A percentile compares a stretch with the other conserved stretches of the same genome.
Evolutionary conservation across 208 protist species (phyloP).

Genomic region (Leishmania gerbilli): DNA sequence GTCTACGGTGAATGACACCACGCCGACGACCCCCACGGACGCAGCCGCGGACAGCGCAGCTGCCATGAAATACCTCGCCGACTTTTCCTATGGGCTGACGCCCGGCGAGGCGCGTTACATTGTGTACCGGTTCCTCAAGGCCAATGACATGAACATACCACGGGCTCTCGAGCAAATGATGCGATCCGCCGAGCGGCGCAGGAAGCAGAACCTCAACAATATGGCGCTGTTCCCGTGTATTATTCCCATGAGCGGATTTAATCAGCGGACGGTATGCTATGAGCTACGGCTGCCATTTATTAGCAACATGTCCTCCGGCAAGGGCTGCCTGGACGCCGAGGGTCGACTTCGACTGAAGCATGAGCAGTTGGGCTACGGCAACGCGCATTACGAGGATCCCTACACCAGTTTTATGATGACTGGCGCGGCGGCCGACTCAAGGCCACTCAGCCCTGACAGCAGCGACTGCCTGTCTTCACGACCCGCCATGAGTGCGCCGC

Average conservation of each 20-base stretch:
- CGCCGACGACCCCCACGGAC: neutral
- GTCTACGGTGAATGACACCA: neutral
- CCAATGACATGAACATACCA: constrained; percentile 32
- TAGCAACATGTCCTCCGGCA: constrained; percentile 17
- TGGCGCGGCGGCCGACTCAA: neutral
- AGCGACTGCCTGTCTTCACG: neutral
- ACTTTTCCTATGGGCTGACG: constrained; percentile 35
- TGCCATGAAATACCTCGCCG: constrained; percentile 17
- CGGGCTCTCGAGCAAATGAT: constrained; percentile 36
- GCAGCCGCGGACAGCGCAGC: neutral
- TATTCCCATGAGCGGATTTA: constrained; percentile 60
- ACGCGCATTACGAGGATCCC: constrained; percentile 23
- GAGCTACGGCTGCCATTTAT: constrained; percentile 41
- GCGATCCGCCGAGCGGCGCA: constrained; percentile 39
- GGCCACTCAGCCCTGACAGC: neutral
- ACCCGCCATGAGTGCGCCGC: neutral
- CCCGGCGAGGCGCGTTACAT: constrained; percentile 33
- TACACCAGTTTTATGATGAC: neutral
- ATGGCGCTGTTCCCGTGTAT: constrained; percentile 60
- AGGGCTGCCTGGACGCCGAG: constrained; percentile 18
- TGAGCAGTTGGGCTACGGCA: constrained; percentile 25
- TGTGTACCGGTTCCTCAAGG: constrained; percentile 48
- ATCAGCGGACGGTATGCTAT: constrained; percentile 46
- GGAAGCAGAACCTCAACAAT: constrained; percentile 51
- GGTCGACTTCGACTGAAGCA: constrained; percentile 17